Evolutionary conservation across 1,139 yeast species (phyloP).

Genomic region (Zygoascus hellenicus): DNA sequence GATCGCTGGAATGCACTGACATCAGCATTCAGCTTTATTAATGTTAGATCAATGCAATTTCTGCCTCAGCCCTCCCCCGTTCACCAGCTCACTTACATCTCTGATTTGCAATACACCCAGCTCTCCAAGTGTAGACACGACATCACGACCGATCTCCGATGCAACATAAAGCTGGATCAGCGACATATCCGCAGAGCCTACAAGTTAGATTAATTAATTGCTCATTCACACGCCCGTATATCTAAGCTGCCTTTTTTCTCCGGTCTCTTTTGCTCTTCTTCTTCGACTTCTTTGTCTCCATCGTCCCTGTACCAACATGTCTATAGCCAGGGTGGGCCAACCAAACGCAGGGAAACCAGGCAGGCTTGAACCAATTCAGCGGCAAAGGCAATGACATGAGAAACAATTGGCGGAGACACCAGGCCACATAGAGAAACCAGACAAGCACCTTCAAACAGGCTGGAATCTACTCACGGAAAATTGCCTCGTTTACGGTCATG

Average conservation of each 20-base stretch:
- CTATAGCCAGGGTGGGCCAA: too few relatives aligned
- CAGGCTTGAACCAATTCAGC: too few relatives aligned
- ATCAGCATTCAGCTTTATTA: slow-evolving; percentile 46
- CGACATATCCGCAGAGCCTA: slow-evolving; percentile 88
- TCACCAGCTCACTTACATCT: slow-evolving; percentile 40
- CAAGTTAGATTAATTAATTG: slow-evolving; percentile 8
- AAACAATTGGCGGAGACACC: too few relatives aligned
- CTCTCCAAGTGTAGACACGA: slow-evolving; percentile 79
- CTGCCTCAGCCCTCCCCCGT: too few relatives aligned
- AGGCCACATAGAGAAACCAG: too few relatives aligned
- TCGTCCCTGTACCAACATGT: too few relatives aligned
- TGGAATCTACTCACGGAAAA: slow-evolving; percentile 23
- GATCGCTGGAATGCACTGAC: slow-evolving; percentile 84
- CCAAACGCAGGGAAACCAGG: too few relatives aligned
- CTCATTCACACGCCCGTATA: too few relatives aligned
- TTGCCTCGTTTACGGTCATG: slow-evolving; percentile 19
- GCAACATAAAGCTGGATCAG: slow-evolving; percentile 89
- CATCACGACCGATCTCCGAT: slow-evolving; percentile 81
- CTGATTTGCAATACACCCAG: slow-evolving; percentile 85
- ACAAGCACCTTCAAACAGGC: too few relatives aligned
- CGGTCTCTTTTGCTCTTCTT: neutral
- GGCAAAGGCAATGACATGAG: too few relatives aligned
- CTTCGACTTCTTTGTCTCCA: too few relatives aligned
- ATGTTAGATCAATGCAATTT: slow-evolving; percentile 1
- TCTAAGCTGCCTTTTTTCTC: too few relatives aligned